Evolutionary conservation across 805 yeast genomes (phyloP), one percentile per base, ranked within the genome.

Genomic region (Yarrowia yakushimensis): DNA sequence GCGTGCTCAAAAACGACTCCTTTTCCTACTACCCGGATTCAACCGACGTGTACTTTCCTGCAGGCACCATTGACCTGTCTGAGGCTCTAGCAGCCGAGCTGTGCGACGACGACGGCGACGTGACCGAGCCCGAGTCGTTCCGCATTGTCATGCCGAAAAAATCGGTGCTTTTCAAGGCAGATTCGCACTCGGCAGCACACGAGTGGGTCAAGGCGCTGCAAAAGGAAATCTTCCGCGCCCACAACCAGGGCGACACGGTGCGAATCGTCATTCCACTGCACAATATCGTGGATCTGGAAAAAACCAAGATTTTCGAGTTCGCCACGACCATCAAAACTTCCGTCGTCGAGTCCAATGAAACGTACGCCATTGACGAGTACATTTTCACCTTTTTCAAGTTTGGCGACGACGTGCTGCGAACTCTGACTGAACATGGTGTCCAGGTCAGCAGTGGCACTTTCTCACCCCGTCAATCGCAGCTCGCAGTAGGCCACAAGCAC

Each of bases 1-100:
- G 90, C 7, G 82, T 90, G 0, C 75, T 93, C 64, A 78, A 87
- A 66, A 84, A 84, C 37, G 85, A 85, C 48, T 81, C 90, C 0
- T 78, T 93, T 17, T 80, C 89, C 2, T 78, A 89, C 37, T 91
- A 87, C 72, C 75, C 82, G 9, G 82, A 82, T 8, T 81, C 97
- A 1, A 85, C 90, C 0, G 96, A 91, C 64, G 74, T 87, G n/a
- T 90, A 91, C 72, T 91, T 90, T 74, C 97, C 98, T 0, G 77
- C 78, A 9, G 75, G 88, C 36, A 86, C 90, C 0, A 83, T 93
- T 36, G 94, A 90, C 71, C 76, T 93, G 65, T 78, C 84, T 45
- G 77, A 80, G 10, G 89, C 92, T 3, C 69, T 81, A 9, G 74
- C 81, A 36, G 90, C 87, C 0, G 91, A 85, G 63, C 74, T 85